Evolutionary conservation across 257 asterid species (phyloP), one percentile per base, ranked within the genome.

Genomic region (Cynanchum wilfordii): DNA sequence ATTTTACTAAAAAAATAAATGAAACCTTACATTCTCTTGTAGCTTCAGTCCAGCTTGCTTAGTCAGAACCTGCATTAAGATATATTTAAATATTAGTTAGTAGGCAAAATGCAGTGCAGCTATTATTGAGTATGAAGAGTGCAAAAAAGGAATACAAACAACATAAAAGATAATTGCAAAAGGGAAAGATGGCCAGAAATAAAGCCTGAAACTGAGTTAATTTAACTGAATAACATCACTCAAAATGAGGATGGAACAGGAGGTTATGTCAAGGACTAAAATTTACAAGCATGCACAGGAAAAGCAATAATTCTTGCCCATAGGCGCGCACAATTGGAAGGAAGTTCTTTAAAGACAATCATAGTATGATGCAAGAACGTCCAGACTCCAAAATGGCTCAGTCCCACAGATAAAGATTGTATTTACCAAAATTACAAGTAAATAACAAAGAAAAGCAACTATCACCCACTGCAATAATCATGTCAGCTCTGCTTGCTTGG

Each of bases 41-140:
- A 95, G 92, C 91, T 87, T 87, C 77, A 90, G 93, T 76, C 98
- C 97, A 69, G 97, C 97, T 88, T 94, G 98, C 85, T 94, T 94
- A 77, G 66, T 80, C 49, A 94, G 91, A 75, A 91, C 98, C 99
- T 94, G 87, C 79, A 81, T 25, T 44, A 73, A 70, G 51, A 70
- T 30, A 70, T 30, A 42, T 20, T 51, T 27, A 58, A 73, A 62
- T 44, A 60, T 77, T 77, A 64, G 79, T 67, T 42, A 62, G 78
- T 68, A 76, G 24, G 68, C 77, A 57, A 52, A 25, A 71, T 45
- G 54, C 27, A 13, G 68, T 36, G 56, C 58, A 68, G 59, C 44
- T 63, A 49, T 25, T 3, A 57, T 20, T 44, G 25, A 30, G 58
- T 10, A 50, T 9, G 17, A n/a, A 69, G 17, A n/a, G 20, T 36